Conservation (phyloP, 768 basidiomycete genomes). For the Cantharellus cinnabarinus region DNA sequence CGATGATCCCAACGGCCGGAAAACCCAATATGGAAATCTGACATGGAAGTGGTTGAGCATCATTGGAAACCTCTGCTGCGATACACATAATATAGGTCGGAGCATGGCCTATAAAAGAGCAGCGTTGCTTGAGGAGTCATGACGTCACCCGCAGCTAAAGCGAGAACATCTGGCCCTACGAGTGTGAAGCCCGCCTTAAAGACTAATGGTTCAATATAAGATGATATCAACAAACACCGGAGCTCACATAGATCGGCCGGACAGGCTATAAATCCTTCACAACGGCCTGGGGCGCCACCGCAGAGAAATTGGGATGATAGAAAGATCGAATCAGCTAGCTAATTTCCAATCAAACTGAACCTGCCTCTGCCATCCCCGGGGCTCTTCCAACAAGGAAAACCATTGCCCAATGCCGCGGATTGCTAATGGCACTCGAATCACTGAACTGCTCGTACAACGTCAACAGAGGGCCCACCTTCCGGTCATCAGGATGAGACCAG, state of each 20-base stretch:
- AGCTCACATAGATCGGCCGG: not conserved
- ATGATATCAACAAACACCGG: not conserved
- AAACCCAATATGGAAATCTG: not conserved
- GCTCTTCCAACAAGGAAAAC: not conserved
- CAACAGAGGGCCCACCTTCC: not conserved
- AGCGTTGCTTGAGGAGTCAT: not conserved
- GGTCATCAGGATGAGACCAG: not conserved
- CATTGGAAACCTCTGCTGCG: not conserved
- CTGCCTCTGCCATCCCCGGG: not conserved
- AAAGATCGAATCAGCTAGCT: too few relatives aligned
- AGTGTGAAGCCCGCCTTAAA: not conserved
- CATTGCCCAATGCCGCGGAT: not conserved
- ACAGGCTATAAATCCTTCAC: not conserved
- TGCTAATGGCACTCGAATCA: not conserved
- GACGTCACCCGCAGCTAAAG: not conserved
- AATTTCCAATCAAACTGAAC: too few relatives aligned
- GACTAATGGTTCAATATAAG: not conserved
- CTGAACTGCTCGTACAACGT: not conserved
- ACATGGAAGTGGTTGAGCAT: not conserved
- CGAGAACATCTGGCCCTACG: not conserved
- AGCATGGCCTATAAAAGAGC: not conserved
- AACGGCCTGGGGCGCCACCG: not conserved
- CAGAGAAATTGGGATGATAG: too few relatives aligned
- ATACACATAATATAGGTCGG: not conserved
- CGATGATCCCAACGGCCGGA: not conserved